Evolutionary conservation across 2,329 filamentous ascomycete genomes (phyloP).

Genomic region (Talaromyces sp.): DNA sequence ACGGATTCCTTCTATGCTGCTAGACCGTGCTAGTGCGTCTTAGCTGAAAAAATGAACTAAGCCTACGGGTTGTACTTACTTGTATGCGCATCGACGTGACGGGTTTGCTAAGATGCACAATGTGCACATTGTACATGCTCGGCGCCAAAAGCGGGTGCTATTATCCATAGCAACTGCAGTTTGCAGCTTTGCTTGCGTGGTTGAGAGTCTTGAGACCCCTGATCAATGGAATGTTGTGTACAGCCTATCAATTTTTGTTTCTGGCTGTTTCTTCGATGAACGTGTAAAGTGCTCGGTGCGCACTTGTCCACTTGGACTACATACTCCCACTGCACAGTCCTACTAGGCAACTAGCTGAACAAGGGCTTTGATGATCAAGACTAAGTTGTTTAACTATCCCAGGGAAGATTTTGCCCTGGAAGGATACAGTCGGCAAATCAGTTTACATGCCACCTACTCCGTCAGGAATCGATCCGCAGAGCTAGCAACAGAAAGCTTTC

Average conservation of each 20-base stretch:
- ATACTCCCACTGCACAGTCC: background rate
- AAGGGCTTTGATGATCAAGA: background rate
- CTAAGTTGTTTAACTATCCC: background rate
- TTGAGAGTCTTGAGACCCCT: background rate
- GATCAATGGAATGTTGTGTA: conserved; percentile 8
- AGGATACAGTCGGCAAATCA: background rate
- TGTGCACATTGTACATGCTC: background rate
- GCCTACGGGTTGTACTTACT: background rate
- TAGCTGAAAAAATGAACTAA: background rate
- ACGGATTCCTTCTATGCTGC: conserved; percentile 6
- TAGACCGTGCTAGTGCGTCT: background rate
- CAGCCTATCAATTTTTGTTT: background rate
- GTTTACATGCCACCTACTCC: background rate
- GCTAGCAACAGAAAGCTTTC: background rate
- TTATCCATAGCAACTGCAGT: background rate
- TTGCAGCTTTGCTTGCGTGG: background rate
- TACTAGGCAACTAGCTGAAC: background rate
- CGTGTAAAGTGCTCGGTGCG: background rate
- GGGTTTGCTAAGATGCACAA: background rate
- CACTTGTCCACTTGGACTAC: background rate
- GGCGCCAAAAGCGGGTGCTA: conserved; percentile 6
- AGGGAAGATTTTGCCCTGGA: background rate
- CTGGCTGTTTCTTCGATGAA: background rate
- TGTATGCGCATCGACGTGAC: background rate
- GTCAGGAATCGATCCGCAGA: background rate